Evolutionary conservation across 768 basidiomycete species (phyloP).

Genomic region (Podaxis rugospora): DNA sequence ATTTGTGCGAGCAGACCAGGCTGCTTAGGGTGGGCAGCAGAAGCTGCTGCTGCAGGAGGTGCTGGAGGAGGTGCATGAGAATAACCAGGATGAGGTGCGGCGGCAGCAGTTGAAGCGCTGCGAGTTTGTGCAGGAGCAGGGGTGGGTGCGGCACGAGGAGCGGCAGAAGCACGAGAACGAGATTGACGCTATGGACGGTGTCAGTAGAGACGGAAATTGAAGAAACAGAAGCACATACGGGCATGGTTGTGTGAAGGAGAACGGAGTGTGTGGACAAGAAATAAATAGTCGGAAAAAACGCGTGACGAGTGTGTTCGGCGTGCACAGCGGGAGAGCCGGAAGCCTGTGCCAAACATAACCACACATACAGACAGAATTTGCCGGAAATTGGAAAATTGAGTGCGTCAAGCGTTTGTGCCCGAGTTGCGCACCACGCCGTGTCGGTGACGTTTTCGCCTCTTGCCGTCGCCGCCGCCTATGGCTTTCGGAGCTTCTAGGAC

Average conservation of each 20-base stretch:
- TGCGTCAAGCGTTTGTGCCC: not conserved
- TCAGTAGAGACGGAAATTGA: conserved; percentile 3
- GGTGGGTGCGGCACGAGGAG: conserved; percentile 38
- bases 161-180: conserved; percentile 64
- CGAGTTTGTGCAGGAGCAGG: conserved; percentile 41
- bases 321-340: not conserved
- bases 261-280: conserved; percentile 25
- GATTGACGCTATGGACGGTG: conserved; percentile 58
- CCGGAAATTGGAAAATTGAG: not conserved
- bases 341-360: conserved; percentile 15
- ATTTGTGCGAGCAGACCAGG: conserved; percentile 81
- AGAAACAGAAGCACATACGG: conserved; percentile 27
- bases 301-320: conserved; percentile 1
- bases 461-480: conserved; percentile 11
- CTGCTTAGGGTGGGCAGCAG: conserved; percentile 40
- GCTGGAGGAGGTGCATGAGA: conserved; percentile 35
- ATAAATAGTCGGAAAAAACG: conserved; percentile 20
- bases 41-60: conserved; percentile 39
- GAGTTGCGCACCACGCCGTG: not conserved
- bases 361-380: conserved; percentile 11
- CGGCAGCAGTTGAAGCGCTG: conserved; percentile 47
- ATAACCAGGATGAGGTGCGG: conserved; percentile 38
- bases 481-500: conserved; percentile 17
- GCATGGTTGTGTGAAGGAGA: conserved; percentile 23
- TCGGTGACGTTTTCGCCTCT: not conserved